Evolutionary conservation across 306 rosid species (phyloP), one percentile per base, ranked within the genome.

Genomic region (Vigna angularis): DNA sequence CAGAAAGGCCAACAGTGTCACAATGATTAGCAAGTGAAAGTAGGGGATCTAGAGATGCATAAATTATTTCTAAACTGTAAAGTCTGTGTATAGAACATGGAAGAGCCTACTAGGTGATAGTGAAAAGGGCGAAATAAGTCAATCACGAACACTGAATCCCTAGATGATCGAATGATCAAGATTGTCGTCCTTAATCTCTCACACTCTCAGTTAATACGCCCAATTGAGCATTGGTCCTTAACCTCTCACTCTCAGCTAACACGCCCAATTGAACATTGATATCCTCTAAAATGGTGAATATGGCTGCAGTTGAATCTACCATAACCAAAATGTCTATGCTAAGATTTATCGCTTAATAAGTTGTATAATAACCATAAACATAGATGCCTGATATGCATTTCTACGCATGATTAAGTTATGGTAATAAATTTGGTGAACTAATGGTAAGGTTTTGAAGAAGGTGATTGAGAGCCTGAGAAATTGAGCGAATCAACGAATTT

Each of bases 391-490:
- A 18, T 32, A 50, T 26, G 34, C 26, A 48, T 15, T 28, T 26
- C 9, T 47, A 32, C n/a, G 24, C 40, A 13, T 22, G 3, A 24
- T 20, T 16, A 18, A 64, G 52, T 28, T 32, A 66, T 32, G 17
- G 17, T 62, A 34, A 63, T 2, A 50, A 63, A 76, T 40, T 55
- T 77, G 67, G 38, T 70, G 62, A 70, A 85, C 13, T 10, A 59
- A 77, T 32, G 70, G 79, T 63, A 78, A 78, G 68, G 49, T 49
- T 66, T 68, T 18, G 47, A 12, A 40, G 36, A 18, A 15, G 30
- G 66, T 28, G 56, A n/a, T 38, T 11, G 11, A 3, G 47, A 16
- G 9, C n/a, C 8, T 14, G 12, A 0, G 20, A 72, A 47, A 49
- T 12, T 55, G 79, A 24, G 5, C 0, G 50, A 74, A 45, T 17